A percentile compares a stretch with the other conserved stretches of the same genome.
These are phyloP conservation scores for Berberis thunbergii DNA, from an alignment of 164 flowering plant genomes.

Conservation along the genomic window DNA sequence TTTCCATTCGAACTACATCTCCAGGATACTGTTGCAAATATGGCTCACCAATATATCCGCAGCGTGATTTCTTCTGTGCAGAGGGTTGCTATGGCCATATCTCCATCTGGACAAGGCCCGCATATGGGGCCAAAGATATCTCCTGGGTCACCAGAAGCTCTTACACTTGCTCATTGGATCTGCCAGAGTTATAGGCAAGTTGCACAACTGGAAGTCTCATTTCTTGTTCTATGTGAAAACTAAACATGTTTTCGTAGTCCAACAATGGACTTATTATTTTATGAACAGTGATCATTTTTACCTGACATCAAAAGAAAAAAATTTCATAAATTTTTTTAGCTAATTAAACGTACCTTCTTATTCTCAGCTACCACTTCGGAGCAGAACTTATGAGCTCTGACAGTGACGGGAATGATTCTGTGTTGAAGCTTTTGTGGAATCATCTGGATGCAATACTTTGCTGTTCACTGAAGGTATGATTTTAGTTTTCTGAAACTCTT, in stretches of 20 bases:
- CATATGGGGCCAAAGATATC: conserved; percentile 46
- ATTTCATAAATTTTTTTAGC: too few relatives aligned
- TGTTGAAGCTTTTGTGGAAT: conserved; percentile 76
- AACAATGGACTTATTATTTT: too few relatives aligned
- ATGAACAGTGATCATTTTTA: too few relatives aligned
- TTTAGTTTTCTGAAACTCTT: too few relatives aligned
- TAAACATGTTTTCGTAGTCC: too few relatives aligned
- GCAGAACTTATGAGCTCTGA: conserved; percentile 56
- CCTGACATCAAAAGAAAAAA: too few relatives aligned
- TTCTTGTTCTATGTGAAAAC: too few relatives aligned
- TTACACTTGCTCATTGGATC: conserved; percentile 86
- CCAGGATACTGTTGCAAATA: conserved; percentile 66
- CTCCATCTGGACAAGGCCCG: conserved; percentile 64
- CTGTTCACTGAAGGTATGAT: conserved; percentile 79
- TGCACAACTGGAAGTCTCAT: not conserved
- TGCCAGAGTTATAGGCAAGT: conserved; percentile 85
- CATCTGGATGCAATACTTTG: conserved; percentile 90
- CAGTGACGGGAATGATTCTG: conserved; percentile 33
- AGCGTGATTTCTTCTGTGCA: conserved; percentile 88
- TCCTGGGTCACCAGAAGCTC: conserved; percentile 80
- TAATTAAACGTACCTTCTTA: too few relatives aligned
- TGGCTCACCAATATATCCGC: conserved; percentile 91
- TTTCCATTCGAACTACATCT: conserved; percentile 78
- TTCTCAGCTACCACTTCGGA: conserved; percentile 61
- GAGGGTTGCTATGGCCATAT: conserved; percentile 81